Evolutionary conservation across 106 monocot genomes (phyloP).

Genomic region (Apostasia ramifera): DNA sequence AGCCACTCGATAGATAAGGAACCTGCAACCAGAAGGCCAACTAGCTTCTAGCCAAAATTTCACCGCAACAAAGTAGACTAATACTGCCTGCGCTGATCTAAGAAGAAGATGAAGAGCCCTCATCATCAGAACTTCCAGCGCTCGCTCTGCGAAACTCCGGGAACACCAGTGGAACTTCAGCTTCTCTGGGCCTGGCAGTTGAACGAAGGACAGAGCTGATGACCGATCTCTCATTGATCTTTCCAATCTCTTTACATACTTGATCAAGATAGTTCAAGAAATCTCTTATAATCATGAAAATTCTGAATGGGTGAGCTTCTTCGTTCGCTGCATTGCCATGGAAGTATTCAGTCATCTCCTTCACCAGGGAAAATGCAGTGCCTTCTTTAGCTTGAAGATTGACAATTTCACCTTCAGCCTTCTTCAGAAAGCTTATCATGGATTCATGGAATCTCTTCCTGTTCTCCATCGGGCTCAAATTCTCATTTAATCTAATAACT

Average conservation of each 20-base stretch:
- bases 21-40: not conserved
- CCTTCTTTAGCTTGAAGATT: conserved; percentile 45
- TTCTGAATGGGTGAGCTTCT: conserved; percentile 59
- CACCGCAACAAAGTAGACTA: not conserved
- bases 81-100: not conserved
- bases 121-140: conserved; percentile 29
- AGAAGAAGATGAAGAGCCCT: conserved; percentile 17
- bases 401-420: conserved; percentile 42
- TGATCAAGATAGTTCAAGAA: conserved; percentile 52
- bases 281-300: conserved; percentile 63
- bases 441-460: conserved; percentile 21
- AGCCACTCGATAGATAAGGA: no score
- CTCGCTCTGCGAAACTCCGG: conserved; percentile 24
- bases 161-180: conserved; percentile 14
- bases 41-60: not conserved
- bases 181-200: not conserved
- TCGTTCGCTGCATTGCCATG: conserved; percentile 61
- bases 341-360: conserved; percentile 65
- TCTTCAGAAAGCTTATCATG: conserved; percentile 37
- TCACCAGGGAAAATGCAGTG: conserved; percentile 35
- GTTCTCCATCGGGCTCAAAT: not conserved
- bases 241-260: conserved; percentile 67
- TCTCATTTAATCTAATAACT: conserved; percentile 23
- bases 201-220: conserved; percentile 16
- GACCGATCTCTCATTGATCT: conserved; percentile 24